Evolutionary conservation across 805 yeast species (phyloP), one percentile per base, ranked within the genome.

Genomic region (Lachancea sp.): DNA sequence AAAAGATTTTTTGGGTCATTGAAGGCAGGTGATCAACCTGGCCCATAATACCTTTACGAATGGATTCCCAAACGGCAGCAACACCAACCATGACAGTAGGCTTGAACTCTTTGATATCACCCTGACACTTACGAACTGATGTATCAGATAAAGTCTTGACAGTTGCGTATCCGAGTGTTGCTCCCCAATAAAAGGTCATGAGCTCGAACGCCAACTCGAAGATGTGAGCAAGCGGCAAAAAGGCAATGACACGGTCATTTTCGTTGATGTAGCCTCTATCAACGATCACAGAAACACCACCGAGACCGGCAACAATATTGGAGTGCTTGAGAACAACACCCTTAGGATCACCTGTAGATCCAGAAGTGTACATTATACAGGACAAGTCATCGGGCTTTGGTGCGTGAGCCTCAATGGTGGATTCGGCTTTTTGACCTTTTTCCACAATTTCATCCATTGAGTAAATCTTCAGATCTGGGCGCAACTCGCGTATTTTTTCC

Each of bases 61-160:
- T 87, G 32, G 84, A 75, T 72, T 93, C 99, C 95, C 96, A 93
- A 43, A 93, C 97, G 3, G 98, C 96, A 15, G 97, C 97, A 46
- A 93, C 99, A 67, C 96, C 99, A 53, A 89, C 96, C 96, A 93
- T 85, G 55, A 90, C 68, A 4, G 96, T 85, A 48, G 99, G 99
- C 65, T 80, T 75, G 68, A 89, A 85, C 59, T 84, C 85, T 46
- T 74, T 77, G 72, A 93, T 77, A 66, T 93, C 99, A 59, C 96
- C 91, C 46, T 77, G 70, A 71, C 95, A 89, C 70, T 93, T 85
- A 58, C 77, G 81, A 60, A 85, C 79, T 2, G 95, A 86, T 1
- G 75, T 71, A 52, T 85, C 95, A 17, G 95, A 80, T 55, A 93
- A 72, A 26, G 99, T 91, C 71, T 89, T 89, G 51, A 91, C 96